Conservation (phyloP, 2,329 filamentous ascomycete species). For the Pleomassaria siparia region DNA sequence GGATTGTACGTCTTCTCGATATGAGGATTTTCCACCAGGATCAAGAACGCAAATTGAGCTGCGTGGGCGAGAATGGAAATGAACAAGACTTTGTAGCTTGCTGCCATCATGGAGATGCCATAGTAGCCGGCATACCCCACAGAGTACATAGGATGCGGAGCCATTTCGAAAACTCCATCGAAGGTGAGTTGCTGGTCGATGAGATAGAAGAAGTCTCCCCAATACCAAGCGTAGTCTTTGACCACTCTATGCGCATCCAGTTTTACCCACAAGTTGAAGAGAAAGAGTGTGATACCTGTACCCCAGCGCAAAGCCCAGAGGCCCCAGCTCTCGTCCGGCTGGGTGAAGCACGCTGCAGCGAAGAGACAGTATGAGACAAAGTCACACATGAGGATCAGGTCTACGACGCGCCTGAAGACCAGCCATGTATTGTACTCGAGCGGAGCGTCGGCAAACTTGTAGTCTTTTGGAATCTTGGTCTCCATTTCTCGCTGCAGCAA, state of each 20-base stretch:
- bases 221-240: slow-evolving; percentile 99
- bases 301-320: slow-evolving; percentile 77
- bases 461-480: slow-evolving; percentile 91
- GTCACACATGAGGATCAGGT: slow-evolving; percentile 98
- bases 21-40: slow-evolving; percentile 91
- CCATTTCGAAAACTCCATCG: slow-evolving; percentile 98
- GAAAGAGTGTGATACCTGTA: slow-evolving; percentile 74
- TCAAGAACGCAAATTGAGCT: slow-evolving; percentile 90
- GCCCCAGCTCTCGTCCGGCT: slow-evolving; percentile 70
- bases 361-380: slow-evolving; percentile 97
- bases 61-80: slow-evolving; percentile 95
- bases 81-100: slow-evolving; percentile 95
- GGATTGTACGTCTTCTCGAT: slow-evolving; percentile 98
- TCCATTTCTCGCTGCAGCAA: slow-evolving; percentile 88
- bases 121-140: slow-evolving; percentile 98
- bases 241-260: slow-evolving; percentile 96
- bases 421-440: slow-evolving; percentile 99
- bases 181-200: slow-evolving; percentile 98
- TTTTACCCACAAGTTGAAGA: slow-evolving; percentile 98
- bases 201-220: slow-evolving; percentile 99
- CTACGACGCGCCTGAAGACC: slow-evolving; percentile 90
- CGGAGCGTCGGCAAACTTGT: slow-evolving; percentile 88
- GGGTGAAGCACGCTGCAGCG: slow-evolving; percentile 81
- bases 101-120: slow-evolving; percentile 96
- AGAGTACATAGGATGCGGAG: slow-evolving; percentile 97